Evolutionary conservation across 2,329 filamentous ascomycete species (phyloP), one percentile per base, ranked within the genome.

Genomic region (Ascochyta fabae): DNA sequence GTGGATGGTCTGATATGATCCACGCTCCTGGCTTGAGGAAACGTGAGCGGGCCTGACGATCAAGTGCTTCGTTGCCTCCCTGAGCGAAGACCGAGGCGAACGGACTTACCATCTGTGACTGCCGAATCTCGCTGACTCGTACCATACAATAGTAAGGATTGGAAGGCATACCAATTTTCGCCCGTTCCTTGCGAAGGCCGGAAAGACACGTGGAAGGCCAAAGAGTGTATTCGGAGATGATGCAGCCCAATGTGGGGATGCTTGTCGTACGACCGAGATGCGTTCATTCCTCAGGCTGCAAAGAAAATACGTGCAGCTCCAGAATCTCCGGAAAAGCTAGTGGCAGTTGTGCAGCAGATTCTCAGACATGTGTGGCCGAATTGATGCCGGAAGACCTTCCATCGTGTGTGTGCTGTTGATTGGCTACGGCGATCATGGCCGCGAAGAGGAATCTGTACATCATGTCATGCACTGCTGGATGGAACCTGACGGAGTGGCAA

Each of bases 281-380:
- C 9, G 10, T 23, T 42, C 41, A 36, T 33, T 43, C 47, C 31
- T 50, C 29, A 42, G 22, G 31, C 23, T 33, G 16, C 4, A 41
- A 39, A 29, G 12, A 41, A 39, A 29, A 9, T 42, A 35, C 19
- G 19, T 50, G 41, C 56, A 55, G 38, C 24, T 41, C 34, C 34
- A 38, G 34, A 33, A 22, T 16, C 43, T 38, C n/a, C 27, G 24
- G 16, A 15, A n/a, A 8, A 15, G 22, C 34, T 44, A 57, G 45
- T 47, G 46, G 42, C 22, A 33, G 33, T 56, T 31, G 53, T 13
- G 41, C 26, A 36, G 15, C 31, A 23, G 7, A 36, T 45, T 42
- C 35, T 42, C 19, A 46, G 10, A 48, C 31, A 16, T 10, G 24
- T 36, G 16, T 44, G 47, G 39, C 40, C 15, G 36, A 27, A 33